phyloP scores from a whole-genome alignment of 2,329 filamentous ascomycete species.

The Venturia pyrina region DNA sequence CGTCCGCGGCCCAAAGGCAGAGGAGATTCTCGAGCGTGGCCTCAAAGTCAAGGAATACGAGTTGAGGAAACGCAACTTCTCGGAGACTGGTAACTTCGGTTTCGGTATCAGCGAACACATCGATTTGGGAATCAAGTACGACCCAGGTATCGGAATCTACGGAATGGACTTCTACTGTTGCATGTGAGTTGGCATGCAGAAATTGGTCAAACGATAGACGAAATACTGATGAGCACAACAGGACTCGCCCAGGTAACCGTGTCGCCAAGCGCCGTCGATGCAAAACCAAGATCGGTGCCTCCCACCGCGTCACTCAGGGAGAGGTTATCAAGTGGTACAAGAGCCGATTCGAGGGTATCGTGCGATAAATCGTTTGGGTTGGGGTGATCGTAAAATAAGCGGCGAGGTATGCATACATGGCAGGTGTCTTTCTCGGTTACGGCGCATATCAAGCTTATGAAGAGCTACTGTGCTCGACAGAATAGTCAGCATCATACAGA shows the following conservation, averaged over 20 bases:
- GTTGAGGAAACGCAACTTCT: conserved; percentile 99
- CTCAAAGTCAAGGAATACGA: conserved; percentile 99
- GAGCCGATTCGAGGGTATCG: conserved; percentile 94
- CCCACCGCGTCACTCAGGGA: conserved; percentile 84
- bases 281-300: conserved; percentile 75
- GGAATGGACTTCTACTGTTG: conserved; percentile 99
- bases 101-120: conserved; percentile 99
- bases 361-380: conserved; percentile 62
- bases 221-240: conserved; percentile 28
- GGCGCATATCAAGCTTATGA: conserved; percentile 21
- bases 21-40: conserved; percentile 99
- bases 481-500: conserved; percentile 22
- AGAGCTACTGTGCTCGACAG: not conserved
- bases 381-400: conserved; percentile 15
- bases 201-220: not conserved
- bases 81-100: conserved; percentile 98
- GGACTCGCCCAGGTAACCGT: conserved; percentile 94
- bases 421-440: conserved; percentile 23
- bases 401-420: conserved; percentile 2
- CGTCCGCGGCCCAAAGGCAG: conserved; percentile 96
- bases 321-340: conserved; percentile 99
- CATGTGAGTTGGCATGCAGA: conserved; percentile 55
- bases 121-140: conserved; percentile 99
- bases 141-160: conserved; percentile 96
- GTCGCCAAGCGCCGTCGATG: conserved; percentile 88